A percentile compares a stretch with the other conserved stretches of the same genome.
phyloP scores from a whole-genome alignment of 75 land plant species.

The Chamaecyparis obtusa region DNA sequence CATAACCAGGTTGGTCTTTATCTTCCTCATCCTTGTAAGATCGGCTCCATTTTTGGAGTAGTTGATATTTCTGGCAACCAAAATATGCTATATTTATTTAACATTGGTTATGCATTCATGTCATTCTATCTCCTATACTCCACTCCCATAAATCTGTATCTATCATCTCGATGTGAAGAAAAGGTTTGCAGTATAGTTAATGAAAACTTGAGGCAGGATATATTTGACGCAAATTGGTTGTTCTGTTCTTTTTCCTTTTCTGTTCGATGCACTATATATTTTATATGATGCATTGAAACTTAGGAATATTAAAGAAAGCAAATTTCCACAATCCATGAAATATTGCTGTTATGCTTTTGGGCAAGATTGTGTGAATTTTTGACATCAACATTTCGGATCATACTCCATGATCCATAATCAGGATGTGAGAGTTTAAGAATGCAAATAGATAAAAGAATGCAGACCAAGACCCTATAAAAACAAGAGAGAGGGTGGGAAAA shows the following conservation, averaged over 20 bases:
- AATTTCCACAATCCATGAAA: too few species aligned
- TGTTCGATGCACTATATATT: not conserved
- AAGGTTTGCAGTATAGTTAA: not conserved
- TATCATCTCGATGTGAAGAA: too few species aligned
- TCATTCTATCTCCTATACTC: not conserved
- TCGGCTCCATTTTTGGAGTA: not conserved
- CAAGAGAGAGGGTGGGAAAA: too few species aligned
- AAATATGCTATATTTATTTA: not conserved
- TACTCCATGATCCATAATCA: too few species aligned
- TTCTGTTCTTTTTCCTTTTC: not conserved
- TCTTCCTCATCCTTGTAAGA: not conserved
- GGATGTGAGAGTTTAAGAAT: too few species aligned
- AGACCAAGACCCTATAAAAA: too few species aligned
- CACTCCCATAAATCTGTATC: not conserved
- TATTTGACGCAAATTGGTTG: not conserved
- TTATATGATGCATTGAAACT: not conserved
- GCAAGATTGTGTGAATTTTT: too few species aligned
- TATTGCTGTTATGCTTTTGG: too few species aligned
- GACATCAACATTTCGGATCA: too few species aligned
- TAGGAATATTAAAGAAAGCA: too few species aligned
- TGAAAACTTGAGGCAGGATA: too few species aligned
- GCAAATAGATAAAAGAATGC: too few species aligned
- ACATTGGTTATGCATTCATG: not conserved
- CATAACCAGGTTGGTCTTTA: conserved; percentile 53
- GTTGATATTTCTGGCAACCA: not conserved